Evolutionary conservation across 805 yeast genomes (phyloP), one percentile per base, ranked within the genome.

Genomic region (Jamesozyma lodderae): DNA sequence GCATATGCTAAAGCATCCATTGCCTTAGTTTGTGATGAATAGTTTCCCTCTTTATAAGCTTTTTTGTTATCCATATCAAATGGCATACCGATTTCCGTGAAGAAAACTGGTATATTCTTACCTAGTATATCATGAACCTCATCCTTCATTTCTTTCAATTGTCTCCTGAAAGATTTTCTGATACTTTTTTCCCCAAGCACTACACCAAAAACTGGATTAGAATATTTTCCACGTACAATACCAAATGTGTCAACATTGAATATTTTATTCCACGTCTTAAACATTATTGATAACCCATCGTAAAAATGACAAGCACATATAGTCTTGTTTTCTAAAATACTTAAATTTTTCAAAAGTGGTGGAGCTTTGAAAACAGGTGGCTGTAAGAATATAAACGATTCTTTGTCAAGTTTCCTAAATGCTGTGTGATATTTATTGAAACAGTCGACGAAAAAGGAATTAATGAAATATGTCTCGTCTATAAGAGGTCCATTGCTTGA

Each of bases 71-170:
- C 88, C 96, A 90, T 84, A 58, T 92, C 96, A 57, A 81, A 85
- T 3, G 98, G 97, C 80, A 90, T 85, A 5, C 98, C 98, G n/a
- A 90, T 87, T 59, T 90, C 98, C 1, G 94, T 75, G 70, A 92
- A 78, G 17, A 90, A 62, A 8, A 81, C 72, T 0, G 96, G 95
- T 8, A 86, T 67, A 8, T 57, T 36, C 1, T 47, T 41, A 3
- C 96, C 96, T 26, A 88, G 59, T 22, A 71, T 57, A 4, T 68
- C 69, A 5, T 62, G 55, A 4, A 86, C 76, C 54, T 92, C 97
- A 16, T 57, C 52, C 38, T 69, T 72, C 64, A 90, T 72, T 41
- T 72, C 80, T n/a, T 56, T 49, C 41, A 90, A 64, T 60, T 90
- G 96, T 34, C 64, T 70, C 37, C 71, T 68, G 35, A 90, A 62